phyloP scores from a whole-genome alignment of 2,329 filamentous ascomycete species.

The Elsinoe australis region DNA sequence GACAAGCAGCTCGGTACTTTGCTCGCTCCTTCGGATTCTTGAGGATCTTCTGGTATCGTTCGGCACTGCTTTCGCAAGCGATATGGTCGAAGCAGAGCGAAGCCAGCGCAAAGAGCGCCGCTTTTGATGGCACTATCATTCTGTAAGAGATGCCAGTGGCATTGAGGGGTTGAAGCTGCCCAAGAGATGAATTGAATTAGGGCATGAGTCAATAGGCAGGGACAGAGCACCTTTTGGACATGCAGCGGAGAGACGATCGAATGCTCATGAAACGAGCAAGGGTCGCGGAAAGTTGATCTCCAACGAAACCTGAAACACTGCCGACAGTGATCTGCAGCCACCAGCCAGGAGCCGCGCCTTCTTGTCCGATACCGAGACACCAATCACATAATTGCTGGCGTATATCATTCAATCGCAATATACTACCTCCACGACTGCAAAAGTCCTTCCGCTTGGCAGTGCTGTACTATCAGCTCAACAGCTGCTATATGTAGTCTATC shows the following conservation, averaged over 20 bases:
- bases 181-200: not conserved
- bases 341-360: slow-evolving; percentile 1
- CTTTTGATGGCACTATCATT: slow-evolving; percentile 25
- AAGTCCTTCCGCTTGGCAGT: no score
- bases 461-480: no score
- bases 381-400: no score
- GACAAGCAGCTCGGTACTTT: slow-evolving; percentile 32
- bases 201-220: slow-evolving; percentile 8
- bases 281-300: not conserved
- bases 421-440: no score
- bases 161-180: not conserved
- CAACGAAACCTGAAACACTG: not conserved
- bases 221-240: slow-evolving; percentile 1
- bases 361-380: no score
- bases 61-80: slow-evolving; percentile 21
- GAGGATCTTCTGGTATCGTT: slow-evolving; percentile 22
- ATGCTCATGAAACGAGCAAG: slow-evolving; percentile 13
- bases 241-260: not conserved
- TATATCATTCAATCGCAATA: no score
- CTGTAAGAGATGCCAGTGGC: not conserved
- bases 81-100: slow-evolving; percentile 25
- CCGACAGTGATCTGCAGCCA: slow-evolving; percentile 3
- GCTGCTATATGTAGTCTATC: no score
- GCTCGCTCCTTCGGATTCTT: slow-evolving; percentile 26
- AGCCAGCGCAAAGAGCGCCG: slow-evolving; percentile 27